Conservation (phyloP, 176 grass and related monocot genomes). For the Poa annua region DNA sequence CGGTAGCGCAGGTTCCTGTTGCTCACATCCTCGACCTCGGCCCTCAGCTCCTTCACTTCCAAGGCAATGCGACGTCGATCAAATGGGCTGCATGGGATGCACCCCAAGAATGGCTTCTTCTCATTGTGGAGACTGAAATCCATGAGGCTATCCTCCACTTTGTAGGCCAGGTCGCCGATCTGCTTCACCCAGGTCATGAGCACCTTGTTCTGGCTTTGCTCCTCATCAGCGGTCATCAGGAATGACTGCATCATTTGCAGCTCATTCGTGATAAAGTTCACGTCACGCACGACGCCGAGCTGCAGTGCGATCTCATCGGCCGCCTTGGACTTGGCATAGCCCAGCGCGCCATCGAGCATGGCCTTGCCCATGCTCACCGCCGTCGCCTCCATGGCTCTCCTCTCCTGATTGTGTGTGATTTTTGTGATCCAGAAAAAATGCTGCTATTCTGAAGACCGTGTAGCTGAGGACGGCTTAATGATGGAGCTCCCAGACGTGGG, state of each 20-base stretch:
- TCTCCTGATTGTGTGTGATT: not conserved
- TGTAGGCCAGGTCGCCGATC: constrained; percentile 36
- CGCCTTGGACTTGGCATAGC: not conserved
- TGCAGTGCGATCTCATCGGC: not conserved
- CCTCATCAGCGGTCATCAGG: not conserved
- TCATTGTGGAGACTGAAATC: not conserved
- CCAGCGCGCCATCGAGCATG: not conserved
- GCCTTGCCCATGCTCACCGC: not conserved
- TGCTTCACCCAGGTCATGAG: constrained; percentile 36
- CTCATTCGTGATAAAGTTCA: constrained; percentile 33
- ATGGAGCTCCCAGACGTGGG: too few species aligned
- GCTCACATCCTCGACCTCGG: constrained; percentile 39
- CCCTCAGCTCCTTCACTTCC: constrained; percentile 24
- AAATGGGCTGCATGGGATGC: not conserved
- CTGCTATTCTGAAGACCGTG: too few species aligned
- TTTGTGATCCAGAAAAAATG: too few species aligned
- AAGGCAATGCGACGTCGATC: not conserved
- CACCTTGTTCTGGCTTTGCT: not conserved
- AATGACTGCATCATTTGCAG: constrained; percentile 42
- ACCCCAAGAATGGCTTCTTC: not conserved
- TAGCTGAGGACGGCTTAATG: too few species aligned
- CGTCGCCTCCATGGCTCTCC: not conserved
- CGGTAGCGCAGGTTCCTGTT: constrained; percentile 20
- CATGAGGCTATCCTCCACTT: constrained; percentile 27
- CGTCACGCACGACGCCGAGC: constrained; percentile 20